Evolutionary conservation across 306 rosid species (phyloP), one percentile per base, ranked within the genome.

Genomic region (Elaeagnus macrophylla): DNA sequence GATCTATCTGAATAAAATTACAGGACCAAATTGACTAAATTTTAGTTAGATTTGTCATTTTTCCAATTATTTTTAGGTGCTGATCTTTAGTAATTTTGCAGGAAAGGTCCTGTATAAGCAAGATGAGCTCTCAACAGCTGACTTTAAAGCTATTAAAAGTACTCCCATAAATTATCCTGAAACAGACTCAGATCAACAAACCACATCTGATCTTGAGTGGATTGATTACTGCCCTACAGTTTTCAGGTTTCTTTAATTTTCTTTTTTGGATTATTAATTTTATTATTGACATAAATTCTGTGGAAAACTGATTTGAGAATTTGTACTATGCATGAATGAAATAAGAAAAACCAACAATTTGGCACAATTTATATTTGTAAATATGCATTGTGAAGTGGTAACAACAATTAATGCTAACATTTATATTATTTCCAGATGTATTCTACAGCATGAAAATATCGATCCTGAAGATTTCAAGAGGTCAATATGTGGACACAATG

Each of bases 201-300:
- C 49, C 51, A 15, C 48, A 7, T 38, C 59, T 40, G 79, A 62
- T 38, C 73, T 61, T 35, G 71, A 73, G 58, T 70, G 73, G 79
- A 77, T 73, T 49, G 72, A 73, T 51, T 73, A 68, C 18, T 52
- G 79, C 51, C 79, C 79, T 15, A 57, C 72, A 40, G 80, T 74
- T 48, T 78, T 74, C 77, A 70, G 83, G 77, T 73, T 69, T 50
- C 41, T 15, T 48, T 13, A 13, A 11, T 41, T 12, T 32, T 39
- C 20, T 55, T 20, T 62, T 43, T 43, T 9, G n/a, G n/a, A 11
- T 12, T 44, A 6, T 44, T 44, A 44, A 12, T n/a, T n/a, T n/a
- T n/a, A n/a, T n/a, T n/a, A n/a, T n/a, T n/a, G n/a, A n/a, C n/a
- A n/a, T n/a, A n/a, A n/a, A n/a, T n/a, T n/a, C n/a, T n/a, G n/a